A percentile compares a stretch with the other conserved stretches of the same genome.
These are phyloP conservation scores for Hypoxylon perforatum DNA, from an alignment of 495 filamentous ascomycete genomes.

Conservation along the genomic window DNA sequence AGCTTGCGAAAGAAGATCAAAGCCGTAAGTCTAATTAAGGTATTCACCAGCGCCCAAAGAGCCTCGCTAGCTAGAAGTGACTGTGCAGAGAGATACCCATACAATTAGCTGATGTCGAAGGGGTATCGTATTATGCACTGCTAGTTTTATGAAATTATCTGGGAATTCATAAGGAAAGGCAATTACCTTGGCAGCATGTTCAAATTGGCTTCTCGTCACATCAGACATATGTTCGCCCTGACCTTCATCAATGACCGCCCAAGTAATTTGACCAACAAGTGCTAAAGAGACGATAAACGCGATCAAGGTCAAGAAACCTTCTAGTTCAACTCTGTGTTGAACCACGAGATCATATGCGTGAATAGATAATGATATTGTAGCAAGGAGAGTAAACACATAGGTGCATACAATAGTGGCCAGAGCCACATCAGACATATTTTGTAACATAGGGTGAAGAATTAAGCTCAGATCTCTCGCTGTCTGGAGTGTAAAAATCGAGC, in stretches of 20 bases:
- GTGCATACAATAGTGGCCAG: slow-evolving; percentile 37
- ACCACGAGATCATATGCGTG: not conserved
- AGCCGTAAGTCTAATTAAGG: slow-evolving; percentile 28
- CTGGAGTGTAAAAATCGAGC: no score
- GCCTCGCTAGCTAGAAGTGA: slow-evolving; percentile 40
- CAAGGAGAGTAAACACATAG: slow-evolving; percentile 19
- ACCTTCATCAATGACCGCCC: slow-evolving; percentile 28
- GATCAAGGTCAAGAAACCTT: slow-evolving; percentile 2
- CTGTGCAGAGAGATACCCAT: slow-evolving; percentile 3
- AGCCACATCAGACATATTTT: slow-evolving; percentile 15
- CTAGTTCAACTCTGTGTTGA: not conserved
- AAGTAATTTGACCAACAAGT: slow-evolving; percentile 22
- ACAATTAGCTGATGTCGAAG: not conserved
- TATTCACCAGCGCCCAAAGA: slow-evolving; percentile 43
- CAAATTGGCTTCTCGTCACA: slow-evolving; percentile 13
- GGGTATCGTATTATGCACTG: not conserved
- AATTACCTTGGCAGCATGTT: slow-evolving; percentile 16
- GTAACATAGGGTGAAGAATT: not conserved
- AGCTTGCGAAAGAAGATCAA: not conserved
- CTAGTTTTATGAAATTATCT: not conserved
- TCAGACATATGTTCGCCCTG: slow-evolving; percentile 22
- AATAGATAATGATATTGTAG: slow-evolving; percentile 8
- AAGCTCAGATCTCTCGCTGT: no score
- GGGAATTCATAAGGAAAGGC: not conserved
- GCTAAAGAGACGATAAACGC: slow-evolving; percentile 15